phyloP scores from a whole-genome alignment of 2,329 filamentous ascomycete species.

The Biscogniauxia mediterranea region DNA sequence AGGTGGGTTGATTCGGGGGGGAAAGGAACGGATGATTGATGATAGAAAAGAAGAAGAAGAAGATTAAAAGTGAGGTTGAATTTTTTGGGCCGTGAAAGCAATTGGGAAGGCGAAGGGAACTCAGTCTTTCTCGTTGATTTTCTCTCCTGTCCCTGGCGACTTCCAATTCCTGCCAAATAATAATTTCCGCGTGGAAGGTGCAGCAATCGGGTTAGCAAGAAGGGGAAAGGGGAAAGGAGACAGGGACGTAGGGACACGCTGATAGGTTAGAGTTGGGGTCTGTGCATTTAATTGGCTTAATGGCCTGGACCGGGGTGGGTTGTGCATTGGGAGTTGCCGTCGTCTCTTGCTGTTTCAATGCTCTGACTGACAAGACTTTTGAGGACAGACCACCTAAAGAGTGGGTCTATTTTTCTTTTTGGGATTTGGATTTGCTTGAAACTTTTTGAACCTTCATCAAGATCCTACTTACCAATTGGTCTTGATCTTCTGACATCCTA shows the following conservation, averaged over 20 bases:
- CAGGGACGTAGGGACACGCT: constrained; percentile 11
- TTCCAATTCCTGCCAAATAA: constrained; percentile 38
- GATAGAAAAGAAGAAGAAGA: constrained; percentile 7
- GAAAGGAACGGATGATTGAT: constrained; percentile 1
- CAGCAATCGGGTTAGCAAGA: constrained; percentile 15
- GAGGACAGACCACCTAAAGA: no score
- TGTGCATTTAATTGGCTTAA: constrained; percentile 16
- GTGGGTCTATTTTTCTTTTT: no score
- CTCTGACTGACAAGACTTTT: no score
- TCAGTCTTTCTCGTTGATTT: constrained; percentile 21
- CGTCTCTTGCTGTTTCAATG: no score
- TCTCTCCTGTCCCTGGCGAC: constrained; percentile 30
- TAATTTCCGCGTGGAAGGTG: constrained; percentile 45
- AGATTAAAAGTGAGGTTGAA: constrained; percentile 18
- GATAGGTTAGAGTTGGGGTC: constrained; percentile 27
- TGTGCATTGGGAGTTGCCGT: constrained; percentile 1
- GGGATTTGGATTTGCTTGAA: no score
- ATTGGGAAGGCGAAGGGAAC: constrained; percentile 24
- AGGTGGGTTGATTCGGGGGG: constrained; percentile 17
- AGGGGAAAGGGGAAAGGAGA: constrained; percentile 30
- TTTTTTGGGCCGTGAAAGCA: constrained; percentile 6
- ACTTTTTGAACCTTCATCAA: no score
- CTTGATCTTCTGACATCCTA: no score
- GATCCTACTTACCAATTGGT: no score
- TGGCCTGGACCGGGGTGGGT: constrained; percentile 13